Evolutionary conservation across 805 yeast species (phyloP), one percentile per base, ranked within the genome.

Genomic region (Candida nanaspora): DNA sequence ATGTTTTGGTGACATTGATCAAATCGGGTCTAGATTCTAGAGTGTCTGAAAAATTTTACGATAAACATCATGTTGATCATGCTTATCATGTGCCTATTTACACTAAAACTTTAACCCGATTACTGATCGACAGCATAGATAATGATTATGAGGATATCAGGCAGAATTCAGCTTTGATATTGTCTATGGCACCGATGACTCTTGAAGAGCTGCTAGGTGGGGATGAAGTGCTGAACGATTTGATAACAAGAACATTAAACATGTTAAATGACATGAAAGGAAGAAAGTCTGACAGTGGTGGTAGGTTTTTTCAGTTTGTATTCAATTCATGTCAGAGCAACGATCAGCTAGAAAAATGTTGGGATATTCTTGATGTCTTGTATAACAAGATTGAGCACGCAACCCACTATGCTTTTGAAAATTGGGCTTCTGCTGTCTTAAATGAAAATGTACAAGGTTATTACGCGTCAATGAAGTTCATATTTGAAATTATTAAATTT

Each of bases 111-210:
- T 47, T 75, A 23, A 52, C 73, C 1, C 62, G 80, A 38, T 51
- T 76, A 8, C 60, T 88, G 39, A 56, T 82, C 16, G 84, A 82
- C 47, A 77, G 77, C 41, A 63, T 85, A 7, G 64, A 78, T 25
- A 82, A 82, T 55, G 81, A 82, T 45, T 88, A 78, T 59, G 87
- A 84, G 42, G 96, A 88, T 54, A 71, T 89, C 16, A 70, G 98
- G 44, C 66, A 68, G 4, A 42, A 53, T 9, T 65, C 86, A 1
- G 69, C 71, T 1, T 46, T 55, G 2, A 40, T 81, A 1, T 52
- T 87, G 18, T 56, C 65, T 8, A 65, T 44, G 65, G 66, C 74
- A 3, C 75, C 80, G 0, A 40, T 55, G 1, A 49, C 62, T 1
- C 46, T 66, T 8, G 53, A 56, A 6, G 47, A 48, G 14, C 40